Evolutionary conservation across 2,329 filamentous ascomycete species (phyloP).

Genomic region (Metarhizium guizhouense): DNA sequence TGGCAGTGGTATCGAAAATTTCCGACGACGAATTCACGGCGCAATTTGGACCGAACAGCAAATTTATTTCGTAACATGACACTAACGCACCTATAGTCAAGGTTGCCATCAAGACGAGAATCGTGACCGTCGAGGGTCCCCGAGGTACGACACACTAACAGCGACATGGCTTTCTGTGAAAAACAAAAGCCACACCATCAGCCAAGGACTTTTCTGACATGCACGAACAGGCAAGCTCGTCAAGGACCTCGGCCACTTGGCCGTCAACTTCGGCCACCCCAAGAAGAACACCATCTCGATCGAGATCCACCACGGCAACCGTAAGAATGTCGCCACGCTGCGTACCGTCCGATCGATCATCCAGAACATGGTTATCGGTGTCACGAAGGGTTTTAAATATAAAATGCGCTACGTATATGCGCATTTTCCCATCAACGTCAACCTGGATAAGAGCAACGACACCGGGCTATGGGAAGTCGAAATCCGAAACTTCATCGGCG

Average conservation of each 20-base stretch:
- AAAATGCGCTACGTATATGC: slow-evolving; percentile 99
- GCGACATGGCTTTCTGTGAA: neutral
- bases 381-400: slow-evolving; percentile 99
- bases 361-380: slow-evolving; percentile 97
- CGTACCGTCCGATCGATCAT: slow-evolving; percentile 96
- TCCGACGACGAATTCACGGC: neutral
- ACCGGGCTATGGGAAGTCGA: slow-evolving; percentile 84
- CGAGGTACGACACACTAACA: slow-evolving; percentile 53
- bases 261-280: slow-evolving; percentile 89
- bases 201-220: slow-evolving; percentile 6
- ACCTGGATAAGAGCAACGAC: slow-evolving; percentile 93
- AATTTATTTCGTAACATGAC: neutral
- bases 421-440: slow-evolving; percentile 99
- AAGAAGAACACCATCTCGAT: slow-evolving; percentile 85
- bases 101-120: slow-evolving; percentile 92
- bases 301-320: slow-evolving; percentile 95
- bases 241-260: slow-evolving; percentile 94
- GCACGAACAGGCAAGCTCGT: slow-evolving; percentile 70
- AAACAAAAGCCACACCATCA: neutral
- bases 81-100: slow-evolving; percentile 61
- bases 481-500: slow-evolving; percentile 99
- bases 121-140: slow-evolving; percentile 95
- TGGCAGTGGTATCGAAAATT: slow-evolving; percentile 2
- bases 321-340: slow-evolving; percentile 97
- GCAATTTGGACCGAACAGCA: slow-evolving; percentile 4